These are phyloP conservation scores for Ochetophila trinervis DNA, from an alignment of 306 rosid species.

Conservation along the genomic window DNA sequence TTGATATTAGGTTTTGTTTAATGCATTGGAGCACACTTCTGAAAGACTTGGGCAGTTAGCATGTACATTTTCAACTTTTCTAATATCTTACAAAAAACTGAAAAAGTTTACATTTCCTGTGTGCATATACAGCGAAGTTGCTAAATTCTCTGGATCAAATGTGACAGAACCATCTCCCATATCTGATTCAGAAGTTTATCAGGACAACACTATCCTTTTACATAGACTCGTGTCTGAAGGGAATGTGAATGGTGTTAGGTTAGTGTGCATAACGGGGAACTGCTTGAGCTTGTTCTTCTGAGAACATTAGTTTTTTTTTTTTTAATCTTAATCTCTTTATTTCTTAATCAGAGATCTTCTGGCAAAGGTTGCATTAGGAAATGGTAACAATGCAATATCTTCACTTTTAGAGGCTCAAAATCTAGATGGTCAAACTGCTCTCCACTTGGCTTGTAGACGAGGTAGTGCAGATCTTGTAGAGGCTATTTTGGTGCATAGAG, in stretches of 20 bases:
- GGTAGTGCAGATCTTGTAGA: slow-evolving; percentile 89
- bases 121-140: slow-evolving; percentile 55
- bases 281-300: slow-evolving; percentile 22
- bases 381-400: slow-evolving; percentile 48
- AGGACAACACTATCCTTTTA: slow-evolving; percentile 52
- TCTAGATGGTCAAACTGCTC: slow-evolving; percentile 95
- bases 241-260: slow-evolving; percentile 82
- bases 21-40: slow-evolving; percentile 23
- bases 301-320: slow-evolving; percentile 13
- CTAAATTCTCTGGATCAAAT: slow-evolving; percentile 57
- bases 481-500: slow-evolving; percentile 70
- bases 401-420: slow-evolving; percentile 81
- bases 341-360: slow-evolving; percentile 67
- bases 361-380: slow-evolving; percentile 61
- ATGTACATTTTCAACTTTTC: slow-evolving; percentile 12
- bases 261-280: slow-evolving; percentile 30
- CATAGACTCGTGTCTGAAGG: slow-evolving; percentile 89
- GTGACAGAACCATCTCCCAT: slow-evolving; percentile 52
- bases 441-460: slow-evolving; percentile 94
- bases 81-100: slow-evolving; percentile 13
- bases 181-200: slow-evolving; percentile 59
- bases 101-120: slow-evolving; percentile 25
- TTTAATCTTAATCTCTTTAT: slow-evolving; percentile 18
- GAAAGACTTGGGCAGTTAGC: slow-evolving; percentile 14
- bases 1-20: neutral